Evolutionary conservation across 2,329 filamentous ascomycete species (phyloP), one percentile per base, ranked within the genome.

Genomic region (Calonectria honghensis): DNA sequence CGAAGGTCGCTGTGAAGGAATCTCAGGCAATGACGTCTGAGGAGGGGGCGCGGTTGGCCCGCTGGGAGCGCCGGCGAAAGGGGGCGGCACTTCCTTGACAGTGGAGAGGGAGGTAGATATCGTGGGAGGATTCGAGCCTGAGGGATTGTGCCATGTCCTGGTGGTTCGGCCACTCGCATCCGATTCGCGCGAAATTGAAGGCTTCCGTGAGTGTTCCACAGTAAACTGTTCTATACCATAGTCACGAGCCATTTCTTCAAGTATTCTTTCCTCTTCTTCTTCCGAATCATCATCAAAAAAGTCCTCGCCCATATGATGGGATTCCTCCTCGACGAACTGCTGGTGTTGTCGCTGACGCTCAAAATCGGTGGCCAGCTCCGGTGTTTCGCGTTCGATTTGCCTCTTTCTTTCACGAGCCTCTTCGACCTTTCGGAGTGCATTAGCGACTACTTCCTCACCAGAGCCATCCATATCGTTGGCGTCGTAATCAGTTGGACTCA

Each of bases 161-260:
- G 91, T 91, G n/a, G 94, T 96, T 78, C 93, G 90, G 18, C 92
- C 92, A 86, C 94, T 97, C 1, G 95, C 96, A 82, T 95, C 94
- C 4, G 95, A 97, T 81, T 96, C 93, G 73, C 95, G 91, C 41
- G 94, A 94, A 29, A 95, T 84, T 32, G 92, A 89, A 20, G 91
- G 80, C 24, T 93, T 95, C 90, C 71, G 67, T 18, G 75, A 75
- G 18, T 75, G 68, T 24, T 73, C 75, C 81, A 96, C 94, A 73
- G 95, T 90, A 81, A 97, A 97, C 72, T 96, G 94, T 71, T 96
- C 95, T 81, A 97, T 92, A 70, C 93, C 91, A 83, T 96, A 96
- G 68, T 94, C 95, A 77, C 91, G 92, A 0, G 95, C 96, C 90
- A 98, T 95, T 83, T 98, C 95, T 75, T 98, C 96, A 64, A 98